phyloP scores from a whole-genome alignment of 1,284 basidiomycete species.

The Boletus smithii region DNA sequence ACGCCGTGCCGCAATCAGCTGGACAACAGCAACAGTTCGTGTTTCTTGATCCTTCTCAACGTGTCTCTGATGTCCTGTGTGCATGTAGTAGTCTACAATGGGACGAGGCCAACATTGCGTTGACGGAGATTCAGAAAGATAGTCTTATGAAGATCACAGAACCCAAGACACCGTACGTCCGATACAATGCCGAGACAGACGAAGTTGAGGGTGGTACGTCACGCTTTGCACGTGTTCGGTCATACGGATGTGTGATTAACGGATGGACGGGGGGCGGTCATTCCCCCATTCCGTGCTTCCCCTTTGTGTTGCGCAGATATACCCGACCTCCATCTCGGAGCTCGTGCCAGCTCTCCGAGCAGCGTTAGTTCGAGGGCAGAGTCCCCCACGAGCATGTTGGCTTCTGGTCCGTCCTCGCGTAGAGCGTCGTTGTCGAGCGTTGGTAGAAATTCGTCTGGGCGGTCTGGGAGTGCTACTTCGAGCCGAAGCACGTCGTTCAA shows the following conservation, averaged over 20 bases:
- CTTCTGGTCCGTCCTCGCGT: constrained; percentile 70
- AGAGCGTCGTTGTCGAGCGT: constrained; percentile 75
- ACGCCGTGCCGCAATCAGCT: constrained; percentile 48
- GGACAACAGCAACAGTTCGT: constrained; percentile 47
- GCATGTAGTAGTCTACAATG: constrained; percentile 65
- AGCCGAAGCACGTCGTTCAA: constrained; percentile 83
- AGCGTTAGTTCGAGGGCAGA: constrained; percentile 36
- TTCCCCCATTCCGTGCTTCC: too few relatives aligned
- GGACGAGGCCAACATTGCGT: constrained; percentile 89
- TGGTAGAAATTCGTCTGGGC: constrained; percentile 47
- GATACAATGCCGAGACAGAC: constrained; percentile 85
- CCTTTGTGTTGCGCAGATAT: constrained; percentile 52
- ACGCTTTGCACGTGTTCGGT: neutral
- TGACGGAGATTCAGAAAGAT: constrained; percentile 90
- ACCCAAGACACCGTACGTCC: constrained; percentile 93
- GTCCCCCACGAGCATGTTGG: constrained; percentile 48
- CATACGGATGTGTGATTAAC: neutral
- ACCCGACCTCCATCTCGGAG: constrained; percentile 56
- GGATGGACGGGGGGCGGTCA: too few relatives aligned
- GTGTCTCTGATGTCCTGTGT: neutral
- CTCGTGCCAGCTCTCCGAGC: constrained; percentile 32
- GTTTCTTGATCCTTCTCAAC: neutral
- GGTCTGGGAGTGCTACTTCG: constrained; percentile 59
- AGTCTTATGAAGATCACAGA: constrained; percentile 96
- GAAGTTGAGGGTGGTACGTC: constrained; percentile 71